A percentile compares a stretch with the other conserved stretches of the same genome.
Conservation (phyloP, 257 asterid genomes). For the Penstemon davidsonii region DNA sequence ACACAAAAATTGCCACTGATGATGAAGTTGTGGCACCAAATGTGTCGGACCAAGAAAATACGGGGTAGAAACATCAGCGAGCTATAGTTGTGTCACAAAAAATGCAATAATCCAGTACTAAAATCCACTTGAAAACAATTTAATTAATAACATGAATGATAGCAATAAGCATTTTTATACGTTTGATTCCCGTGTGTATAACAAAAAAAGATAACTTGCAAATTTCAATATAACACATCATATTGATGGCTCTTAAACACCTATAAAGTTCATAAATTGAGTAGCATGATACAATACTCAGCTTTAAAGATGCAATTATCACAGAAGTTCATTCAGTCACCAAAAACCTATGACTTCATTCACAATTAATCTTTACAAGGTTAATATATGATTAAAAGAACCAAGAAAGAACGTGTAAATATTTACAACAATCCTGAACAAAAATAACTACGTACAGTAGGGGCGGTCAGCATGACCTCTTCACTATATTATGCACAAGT, state of each 20-base stretch:
- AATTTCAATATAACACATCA: constrained; percentile 4
- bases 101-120: not conserved
- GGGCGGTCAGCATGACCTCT: constrained; percentile 14
- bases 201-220: not conserved
- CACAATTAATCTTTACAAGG: constrained; percentile 15
- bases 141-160: not conserved
- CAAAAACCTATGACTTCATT: constrained; percentile 20
- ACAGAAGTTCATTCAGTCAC: constrained; percentile 29
- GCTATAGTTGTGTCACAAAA: too few species aligned
- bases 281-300: not conserved
- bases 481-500: constrained; percentile 21
- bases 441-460: constrained; percentile 14
- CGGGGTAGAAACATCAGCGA: too few species aligned
- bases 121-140: constrained; percentile 26
- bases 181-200: too few species aligned
- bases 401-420: constrained; percentile 11
- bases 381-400: not conserved
- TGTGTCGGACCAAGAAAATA: too few species aligned
- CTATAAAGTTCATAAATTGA: not conserved
- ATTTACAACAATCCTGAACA: constrained; percentile 35
- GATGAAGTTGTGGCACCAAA: too few species aligned
- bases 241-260: not conserved
- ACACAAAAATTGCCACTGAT: too few species aligned
- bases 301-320: constrained; percentile 11
- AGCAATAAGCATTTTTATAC: not conserved